Conservation (phyloP, 106 monocot species). For the Apostasia shenzhenica region DNA sequence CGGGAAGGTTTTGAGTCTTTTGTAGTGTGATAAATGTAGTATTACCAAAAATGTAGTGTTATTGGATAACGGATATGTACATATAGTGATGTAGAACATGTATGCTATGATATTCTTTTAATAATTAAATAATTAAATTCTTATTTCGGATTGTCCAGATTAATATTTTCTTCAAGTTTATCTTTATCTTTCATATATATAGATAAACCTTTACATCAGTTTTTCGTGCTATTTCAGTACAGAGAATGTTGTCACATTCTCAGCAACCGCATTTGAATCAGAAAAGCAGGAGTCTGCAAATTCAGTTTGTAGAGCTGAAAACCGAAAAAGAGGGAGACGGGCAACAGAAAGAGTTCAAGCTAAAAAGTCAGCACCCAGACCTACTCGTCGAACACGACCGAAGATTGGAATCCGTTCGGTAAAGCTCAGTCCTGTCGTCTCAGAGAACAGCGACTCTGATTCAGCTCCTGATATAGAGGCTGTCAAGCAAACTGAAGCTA, state of each 20-base stretch:
- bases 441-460: conserved; percentile 19
- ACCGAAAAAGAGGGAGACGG: conserved; percentile 58
- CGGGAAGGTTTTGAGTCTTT: too few species aligned
- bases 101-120: too few species aligned
- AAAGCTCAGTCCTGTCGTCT: conserved; percentile 42
- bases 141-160: too few species aligned
- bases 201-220: too few species aligned
- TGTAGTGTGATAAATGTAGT: too few species aligned
- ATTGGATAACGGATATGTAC: too few species aligned
- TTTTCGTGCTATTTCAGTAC: conserved; percentile 9
- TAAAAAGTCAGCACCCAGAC: conserved; percentile 24
- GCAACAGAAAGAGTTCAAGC: conserved; percentile 12
- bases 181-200: too few species aligned
- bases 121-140: too few species aligned
- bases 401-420: conserved; percentile 37
- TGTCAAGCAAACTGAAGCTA: not conserved
- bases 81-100: too few species aligned
- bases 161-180: too few species aligned
- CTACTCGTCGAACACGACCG: conserved; percentile 31
- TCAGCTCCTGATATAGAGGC: conserved; percentile 8
- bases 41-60: too few species aligned
- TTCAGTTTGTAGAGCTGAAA: conserved; percentile 15
- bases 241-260: conserved; percentile 10
- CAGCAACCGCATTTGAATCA: not conserved
- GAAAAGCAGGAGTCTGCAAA: conserved; percentile 10